phyloP scores from a whole-genome alignment of 805 yeast species.

The Candida cerambycidarum region DNA sequence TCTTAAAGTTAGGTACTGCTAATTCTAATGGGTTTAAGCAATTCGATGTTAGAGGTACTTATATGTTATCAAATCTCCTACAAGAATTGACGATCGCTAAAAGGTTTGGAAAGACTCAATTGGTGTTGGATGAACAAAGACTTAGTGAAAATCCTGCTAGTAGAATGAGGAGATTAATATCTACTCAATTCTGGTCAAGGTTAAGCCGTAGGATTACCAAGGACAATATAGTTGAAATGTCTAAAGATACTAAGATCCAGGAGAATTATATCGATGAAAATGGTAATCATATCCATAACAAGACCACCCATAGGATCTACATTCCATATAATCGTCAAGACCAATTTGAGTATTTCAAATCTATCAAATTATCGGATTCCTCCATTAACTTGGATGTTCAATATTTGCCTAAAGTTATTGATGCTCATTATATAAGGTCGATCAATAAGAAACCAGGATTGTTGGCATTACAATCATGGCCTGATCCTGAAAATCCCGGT shows the following conservation, averaged over 20 bases:
- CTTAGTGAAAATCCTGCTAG: slow-evolving; percentile 85
- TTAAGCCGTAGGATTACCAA: slow-evolving; percentile 71
- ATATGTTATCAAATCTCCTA: slow-evolving; percentile 79
- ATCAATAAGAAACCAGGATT: slow-evolving; percentile 84
- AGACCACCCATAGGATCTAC: slow-evolving; percentile 72
- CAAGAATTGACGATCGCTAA: slow-evolving; percentile 90
- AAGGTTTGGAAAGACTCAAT: slow-evolving; percentile 71
- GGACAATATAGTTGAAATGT: slow-evolving; percentile 63
- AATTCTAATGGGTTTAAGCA: slow-evolving; percentile 79
- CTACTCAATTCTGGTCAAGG: slow-evolving; percentile 76
- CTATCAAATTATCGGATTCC: slow-evolving; percentile 55
- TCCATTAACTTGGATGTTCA: slow-evolving; percentile 67
- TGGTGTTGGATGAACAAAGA: slow-evolving; percentile 79
- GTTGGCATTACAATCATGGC: slow-evolving; percentile 72
- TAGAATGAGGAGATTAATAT: slow-evolving; percentile 69
- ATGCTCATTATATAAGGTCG: slow-evolving; percentile 74
- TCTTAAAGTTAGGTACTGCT: slow-evolving; percentile 52
- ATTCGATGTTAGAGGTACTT: slow-evolving; percentile 79
- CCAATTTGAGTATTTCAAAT: slow-evolving; percentile 66
- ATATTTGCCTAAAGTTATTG: slow-evolving; percentile 70
- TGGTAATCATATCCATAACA: slow-evolving; percentile 34
- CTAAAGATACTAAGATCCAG: slow-evolving; percentile 73
- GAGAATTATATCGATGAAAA: slow-evolving; percentile 42
- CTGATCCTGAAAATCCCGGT: slow-evolving; percentile 51
- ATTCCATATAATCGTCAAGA: slow-evolving; percentile 69